Evolutionary conservation across 2,329 filamentous ascomycete species (phyloP), one percentile per base, ranked within the genome.

Genomic region (Esteya vermicola): DNA sequence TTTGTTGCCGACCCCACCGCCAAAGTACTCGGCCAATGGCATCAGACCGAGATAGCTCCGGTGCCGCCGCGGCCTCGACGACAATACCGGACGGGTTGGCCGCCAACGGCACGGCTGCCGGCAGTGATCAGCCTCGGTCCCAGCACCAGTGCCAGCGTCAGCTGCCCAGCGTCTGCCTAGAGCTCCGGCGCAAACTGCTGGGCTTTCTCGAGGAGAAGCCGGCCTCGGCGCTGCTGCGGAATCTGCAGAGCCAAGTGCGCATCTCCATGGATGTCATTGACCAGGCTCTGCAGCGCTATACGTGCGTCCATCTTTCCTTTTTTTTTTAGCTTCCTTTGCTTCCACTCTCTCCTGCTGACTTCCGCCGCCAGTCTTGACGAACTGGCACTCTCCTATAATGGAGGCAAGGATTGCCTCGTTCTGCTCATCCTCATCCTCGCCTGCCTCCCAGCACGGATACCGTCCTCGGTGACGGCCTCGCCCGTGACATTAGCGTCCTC

Each of bases 401-500:
- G 91, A 54, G 91, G 91, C 45, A 98, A 98, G 60, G 91, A 96
- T 68, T 96, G 89, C 53, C 80, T 96, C 16, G 88, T 96, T 39
- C 76, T 96, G 16, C 70, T 96, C 7, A 72, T 95, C 52, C 68
- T 96, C 48, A 85, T 94, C 54, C 78, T 96, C 49, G 78, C 81
- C 45, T 69, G 64, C 49, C 63, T 72, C 40, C 62, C 70, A 18
- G 54, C 57, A 44, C 38, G 23, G 16, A 16, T 22, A 10, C 23
- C 23, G 2, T 19, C 43, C 40, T 4, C 40, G 33, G 34, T 41
- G 39, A 25, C 43, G 43, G 40, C 40, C n/a, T n/a, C n/a, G n/a
- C n/a, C n/a, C n/a, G n/a, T n/a, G n/a, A n/a, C n/a, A n/a, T n/a
- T n/a, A n/a, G n/a, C n/a, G n/a, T n/a, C n/a, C n/a, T n/a, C n/a